These are phyloP conservation scores for Chimonanthus praecox DNA, from an alignment of 164 flowering plant genomes.

Conservation along the genomic window DNA sequence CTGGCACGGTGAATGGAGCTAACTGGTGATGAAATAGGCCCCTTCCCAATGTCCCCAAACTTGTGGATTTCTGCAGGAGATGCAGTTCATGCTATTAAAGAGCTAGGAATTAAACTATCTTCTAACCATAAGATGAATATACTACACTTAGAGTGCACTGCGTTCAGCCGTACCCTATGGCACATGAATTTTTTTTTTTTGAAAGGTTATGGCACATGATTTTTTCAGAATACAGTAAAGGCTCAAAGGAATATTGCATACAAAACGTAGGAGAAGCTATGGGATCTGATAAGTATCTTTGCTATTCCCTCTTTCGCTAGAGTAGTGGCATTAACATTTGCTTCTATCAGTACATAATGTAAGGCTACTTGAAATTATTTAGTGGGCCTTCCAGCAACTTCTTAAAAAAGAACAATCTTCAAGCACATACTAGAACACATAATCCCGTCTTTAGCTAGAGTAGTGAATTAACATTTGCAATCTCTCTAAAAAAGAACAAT, in stretches of 20 bases:
- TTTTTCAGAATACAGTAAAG: background rate
- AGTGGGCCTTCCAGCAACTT: too few relatives aligned
- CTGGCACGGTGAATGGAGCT: slow-evolving; percentile 9
- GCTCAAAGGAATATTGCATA: background rate
- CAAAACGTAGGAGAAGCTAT: background rate
- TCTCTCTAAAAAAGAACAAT: too few relatives aligned
- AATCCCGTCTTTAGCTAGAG: too few relatives aligned
- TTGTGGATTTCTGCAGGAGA: slow-evolving; percentile 48
- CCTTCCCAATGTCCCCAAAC: slow-evolving; percentile 52
- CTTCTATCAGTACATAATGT: background rate
- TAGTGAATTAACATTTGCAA: too few relatives aligned
- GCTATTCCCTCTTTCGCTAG: background rate
- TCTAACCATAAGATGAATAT: background rate
- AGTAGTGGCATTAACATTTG: background rate
- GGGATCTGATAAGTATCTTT: background rate
- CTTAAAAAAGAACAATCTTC: too few relatives aligned
- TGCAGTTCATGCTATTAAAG: background rate
- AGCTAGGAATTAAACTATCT: background rate
- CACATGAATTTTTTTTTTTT: background rate
- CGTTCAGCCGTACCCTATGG: background rate
- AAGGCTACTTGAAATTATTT: too few relatives aligned
- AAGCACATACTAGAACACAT: too few relatives aligned
- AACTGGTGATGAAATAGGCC: slow-evolving; percentile 9
- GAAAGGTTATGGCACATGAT: background rate
- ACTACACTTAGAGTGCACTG: background rate